Conservation (phyloP, 345 rosid species). For the Heritiera littoralis region DNA sequence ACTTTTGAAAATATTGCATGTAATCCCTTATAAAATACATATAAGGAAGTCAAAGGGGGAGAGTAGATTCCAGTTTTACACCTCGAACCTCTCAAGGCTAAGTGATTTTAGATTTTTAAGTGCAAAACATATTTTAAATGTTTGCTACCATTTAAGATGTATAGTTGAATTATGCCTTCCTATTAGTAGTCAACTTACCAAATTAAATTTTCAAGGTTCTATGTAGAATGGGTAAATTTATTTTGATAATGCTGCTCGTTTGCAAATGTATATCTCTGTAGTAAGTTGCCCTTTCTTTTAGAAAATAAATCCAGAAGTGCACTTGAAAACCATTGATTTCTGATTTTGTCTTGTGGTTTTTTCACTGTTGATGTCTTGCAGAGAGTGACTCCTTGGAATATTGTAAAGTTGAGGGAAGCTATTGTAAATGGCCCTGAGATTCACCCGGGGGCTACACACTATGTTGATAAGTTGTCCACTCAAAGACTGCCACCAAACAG, state of each 20-base stretch:
- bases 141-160: too few relatives aligned
- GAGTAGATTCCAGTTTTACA: not conserved
- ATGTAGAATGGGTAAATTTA: too few relatives aligned
- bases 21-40: not conserved
- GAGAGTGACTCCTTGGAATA: conserved; percentile 95
- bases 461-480: conserved; percentile 65
- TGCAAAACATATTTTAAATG: too few relatives aligned
- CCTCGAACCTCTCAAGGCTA: not conserved
- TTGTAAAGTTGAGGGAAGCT: conserved; percentile 64
- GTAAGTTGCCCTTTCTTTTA: not conserved
- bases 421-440: conserved; percentile 79
- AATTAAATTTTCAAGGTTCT: too few relatives aligned
- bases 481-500: conserved; percentile 46
- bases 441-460: conserved; percentile 95
- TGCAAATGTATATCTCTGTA: not conserved
- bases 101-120: not conserved
- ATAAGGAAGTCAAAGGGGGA: not conserved
- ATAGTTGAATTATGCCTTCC: too few relatives aligned
- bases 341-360: not conserved
- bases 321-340: not conserved
- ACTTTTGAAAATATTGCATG: not conserved
- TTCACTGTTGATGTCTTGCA: conserved; percentile 34
- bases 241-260: not conserved
- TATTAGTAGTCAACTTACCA: too few relatives aligned
- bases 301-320: conserved; percentile 7